These are phyloP conservation scores for Penstemon eatonii DNA, from an alignment of 257 asterid species.

Conservation along the genomic window DNA sequence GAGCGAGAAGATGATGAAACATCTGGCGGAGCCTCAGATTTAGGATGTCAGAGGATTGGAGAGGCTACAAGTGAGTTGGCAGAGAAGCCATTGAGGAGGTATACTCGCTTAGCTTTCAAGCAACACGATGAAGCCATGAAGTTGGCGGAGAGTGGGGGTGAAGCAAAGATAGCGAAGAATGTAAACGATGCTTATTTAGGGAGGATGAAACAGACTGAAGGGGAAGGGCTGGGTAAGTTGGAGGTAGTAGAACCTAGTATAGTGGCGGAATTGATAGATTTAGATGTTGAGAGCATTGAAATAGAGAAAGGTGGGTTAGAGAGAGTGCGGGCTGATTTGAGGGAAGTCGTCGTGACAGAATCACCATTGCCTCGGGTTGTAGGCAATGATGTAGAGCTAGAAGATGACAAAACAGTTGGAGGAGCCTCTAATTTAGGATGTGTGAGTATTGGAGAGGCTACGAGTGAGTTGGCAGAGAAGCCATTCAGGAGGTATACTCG, in stretches of 20 bases:
- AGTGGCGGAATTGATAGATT: slow-evolving; percentile 25
- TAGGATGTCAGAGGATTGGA: slow-evolving; percentile 36
- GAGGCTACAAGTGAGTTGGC: slow-evolving; percentile 26
- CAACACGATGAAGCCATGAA: slow-evolving; percentile 28
- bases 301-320: slow-evolving; percentile 26
- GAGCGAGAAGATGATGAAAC: slow-evolving; percentile 28
- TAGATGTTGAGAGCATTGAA: slow-evolving; percentile 31
- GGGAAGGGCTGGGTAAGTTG: slow-evolving; percentile 36
- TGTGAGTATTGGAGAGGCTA: slow-evolving; percentile 34
- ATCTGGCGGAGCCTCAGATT: slow-evolving; percentile 16
- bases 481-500: slow-evolving; percentile 62
- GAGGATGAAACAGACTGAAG: not conserved
- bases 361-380: slow-evolving; percentile 30
- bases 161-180: too few species aligned
- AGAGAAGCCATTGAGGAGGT: slow-evolving; percentile 48
- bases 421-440: slow-evolving; percentile 28
- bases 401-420: slow-evolving; percentile 22
- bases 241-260: slow-evolving; percentile 23
- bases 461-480: slow-evolving; percentile 31
- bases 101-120: slow-evolving; percentile 59
- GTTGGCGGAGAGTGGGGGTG: too few species aligned
- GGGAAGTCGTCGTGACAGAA: slow-evolving; percentile 26
- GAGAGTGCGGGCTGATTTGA: slow-evolving; percentile 27
- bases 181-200: too few species aligned
- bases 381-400: slow-evolving; percentile 25